A percentile compares a stretch with the other conserved stretches of the same genome.
phyloP scores from a whole-genome alignment of 2,329 filamentous ascomycete genomes.

The Purpureocillium takamizusanense region DNA sequence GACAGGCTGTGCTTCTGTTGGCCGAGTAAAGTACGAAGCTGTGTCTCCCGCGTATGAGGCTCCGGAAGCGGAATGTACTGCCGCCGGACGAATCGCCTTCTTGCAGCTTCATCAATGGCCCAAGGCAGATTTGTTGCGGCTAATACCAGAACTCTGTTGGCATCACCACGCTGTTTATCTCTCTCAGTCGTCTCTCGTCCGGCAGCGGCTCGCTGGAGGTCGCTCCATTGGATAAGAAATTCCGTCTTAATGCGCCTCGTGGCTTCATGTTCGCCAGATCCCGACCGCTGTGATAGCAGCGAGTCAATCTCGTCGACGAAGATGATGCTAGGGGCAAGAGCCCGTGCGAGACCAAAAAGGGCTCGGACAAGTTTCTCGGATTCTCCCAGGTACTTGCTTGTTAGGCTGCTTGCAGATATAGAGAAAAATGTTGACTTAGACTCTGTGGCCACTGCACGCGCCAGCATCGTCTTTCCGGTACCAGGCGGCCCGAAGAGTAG shows the following conservation, averaged over 20 bases:
- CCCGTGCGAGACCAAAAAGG: constrained; percentile 81
- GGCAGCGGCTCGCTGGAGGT: constrained; percentile 83
- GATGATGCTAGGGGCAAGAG: constrained; percentile 87
- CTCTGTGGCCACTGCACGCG: constrained; percentile 83
- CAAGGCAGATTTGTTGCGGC: constrained; percentile 94
- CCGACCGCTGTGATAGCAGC: constrained; percentile 73
- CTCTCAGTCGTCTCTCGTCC: constrained; percentile 63
- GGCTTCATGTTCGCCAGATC: constrained; percentile 83
- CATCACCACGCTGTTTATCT: constrained; percentile 66
- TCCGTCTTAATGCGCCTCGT: constrained; percentile 94
- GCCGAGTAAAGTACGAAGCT: constrained; percentile 69
- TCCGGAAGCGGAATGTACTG: constrained; percentile 96
- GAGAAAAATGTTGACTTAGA: constrained; percentile 94
- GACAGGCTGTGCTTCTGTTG: constrained; percentile 79
- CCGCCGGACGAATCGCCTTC: constrained; percentile 79
- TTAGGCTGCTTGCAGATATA: constrained; percentile 88
- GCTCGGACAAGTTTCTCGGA: constrained; percentile 94
- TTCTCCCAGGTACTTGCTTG: constrained; percentile 92
- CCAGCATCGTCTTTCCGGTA: constrained; percentile 98
- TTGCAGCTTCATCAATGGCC: constrained; percentile 94
- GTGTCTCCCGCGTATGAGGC: constrained; percentile 66
- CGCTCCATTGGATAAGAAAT: constrained; percentile 95
- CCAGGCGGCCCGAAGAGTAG: constrained; percentile 91
- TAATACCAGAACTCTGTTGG: constrained; percentile 81
- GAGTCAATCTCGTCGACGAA: constrained; percentile 99